phyloP scores from a whole-genome alignment of 768 basidiomycete genomes.

The Boletellus emodensis region DNA sequence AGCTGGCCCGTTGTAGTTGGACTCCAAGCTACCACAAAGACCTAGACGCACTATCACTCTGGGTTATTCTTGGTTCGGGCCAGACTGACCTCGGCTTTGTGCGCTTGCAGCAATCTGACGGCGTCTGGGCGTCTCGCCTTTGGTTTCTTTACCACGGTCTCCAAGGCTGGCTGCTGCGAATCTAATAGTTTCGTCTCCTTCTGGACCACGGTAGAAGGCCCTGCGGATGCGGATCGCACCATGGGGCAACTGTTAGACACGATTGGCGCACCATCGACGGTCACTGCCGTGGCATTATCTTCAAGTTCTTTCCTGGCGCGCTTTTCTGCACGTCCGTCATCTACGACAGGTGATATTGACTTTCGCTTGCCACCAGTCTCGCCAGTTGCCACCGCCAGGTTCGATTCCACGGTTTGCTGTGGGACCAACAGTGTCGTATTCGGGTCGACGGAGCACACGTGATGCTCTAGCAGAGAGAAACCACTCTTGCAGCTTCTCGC shows the following conservation, averaged over 20 bases:
- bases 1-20: constrained; percentile 55
- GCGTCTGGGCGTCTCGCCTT: constrained; percentile 39
- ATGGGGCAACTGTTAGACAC: constrained; percentile 25
- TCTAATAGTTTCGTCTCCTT: constrained; percentile 23
- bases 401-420: constrained; percentile 17
- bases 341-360: constrained; percentile 41
- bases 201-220: constrained; percentile 1
- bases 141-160: constrained; percentile 28
- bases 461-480: constrained; percentile 73
- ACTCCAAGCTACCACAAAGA: constrained; percentile 81
- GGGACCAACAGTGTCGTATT: constrained; percentile 19
- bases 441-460: constrained; percentile 60
- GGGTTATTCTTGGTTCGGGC: constrained; percentile 13
- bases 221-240: constrained; percentile 11
- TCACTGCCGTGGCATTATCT: constrained; percentile 33
- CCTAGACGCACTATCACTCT: constrained; percentile 39
- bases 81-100: constrained; percentile 52
- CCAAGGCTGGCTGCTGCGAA: constrained; percentile 18
- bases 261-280: constrained; percentile 37
- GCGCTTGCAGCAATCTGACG: constrained; percentile 48
- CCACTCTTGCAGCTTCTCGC: constrained; percentile 61
- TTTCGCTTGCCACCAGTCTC: constrained; percentile 47
- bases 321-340: constrained; percentile 58
- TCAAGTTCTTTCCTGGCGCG: constrained; percentile 51
- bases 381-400: not conserved